Evolutionary conservation across 176 grass and related monocot genomes (phyloP), one percentile per base, ranked within the genome.

Genomic region (Carex parvula): DNA sequence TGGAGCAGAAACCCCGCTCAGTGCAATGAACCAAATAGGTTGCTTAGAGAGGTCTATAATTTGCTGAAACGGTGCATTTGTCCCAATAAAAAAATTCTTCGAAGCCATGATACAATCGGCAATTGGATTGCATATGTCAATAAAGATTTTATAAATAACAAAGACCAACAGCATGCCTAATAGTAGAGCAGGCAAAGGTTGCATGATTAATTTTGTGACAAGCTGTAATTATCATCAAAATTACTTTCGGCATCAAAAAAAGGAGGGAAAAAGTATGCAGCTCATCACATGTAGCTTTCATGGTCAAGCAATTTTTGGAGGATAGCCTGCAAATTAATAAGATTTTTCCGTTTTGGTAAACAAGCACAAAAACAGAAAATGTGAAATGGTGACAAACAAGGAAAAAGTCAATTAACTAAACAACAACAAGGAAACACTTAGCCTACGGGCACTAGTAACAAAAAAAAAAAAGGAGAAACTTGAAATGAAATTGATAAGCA

Each of bases 251-350:
- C 8, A 77, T 32, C 5, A 77, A 29, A 83, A 61, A 62, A 12
- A 73, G 30, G 13, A 21, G 18, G 32, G 50, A 32, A 16, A 61
- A 62, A 29, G 30, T 59, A 48, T 60, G 2, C 12, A 44, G 48
- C 81, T 73, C 82, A 79, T 83, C 87, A 94, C 86, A 92, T 95
- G 79, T 89, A 94, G 66, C 92, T 95, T 85, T 98, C 93, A 90
- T 83, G 96, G 80, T 98, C 93, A 41, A 95, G 85, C 77, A 98
- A 89, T 77, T 98, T 98, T 60, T 95, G 93, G 67, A 98, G 89
- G 21, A 95, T 83, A 82, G 89, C 89, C 96, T 98, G 86, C 26
- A 35, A 90, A 73, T 82, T 46, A 71, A 74, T 57, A 84, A 88
- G 21, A 69, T 7, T 46, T 13, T 84, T 61, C 86, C 60, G 33